A percentile compares a stretch with the other conserved stretches of the same genome.
Evolutionary conservation across 2,329 filamentous ascomycete species (phyloP).

Genomic region (Graphiopsis chlorocephala): DNA sequence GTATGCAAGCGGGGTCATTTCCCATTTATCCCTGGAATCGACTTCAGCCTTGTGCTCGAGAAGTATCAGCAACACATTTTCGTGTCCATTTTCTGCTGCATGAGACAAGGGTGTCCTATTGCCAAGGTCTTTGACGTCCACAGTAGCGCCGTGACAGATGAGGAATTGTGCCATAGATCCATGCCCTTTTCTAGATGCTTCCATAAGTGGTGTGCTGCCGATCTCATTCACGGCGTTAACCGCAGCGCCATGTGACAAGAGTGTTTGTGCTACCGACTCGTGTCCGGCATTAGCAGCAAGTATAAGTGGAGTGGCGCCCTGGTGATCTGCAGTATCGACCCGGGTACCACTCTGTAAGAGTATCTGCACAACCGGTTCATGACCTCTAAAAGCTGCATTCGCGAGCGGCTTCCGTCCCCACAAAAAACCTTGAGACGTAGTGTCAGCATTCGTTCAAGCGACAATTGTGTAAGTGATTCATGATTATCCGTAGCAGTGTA

Average conservation of each 20-base stretch:
- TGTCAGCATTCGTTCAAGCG: neutral
- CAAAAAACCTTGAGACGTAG: too few species aligned
- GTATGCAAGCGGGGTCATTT: too few species aligned
- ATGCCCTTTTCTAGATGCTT: fast-evolving
- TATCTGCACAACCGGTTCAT: neutral
- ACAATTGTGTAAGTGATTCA: neutral
- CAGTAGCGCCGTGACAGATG: too few species aligned
- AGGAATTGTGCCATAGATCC: neutral
- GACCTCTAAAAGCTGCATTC: neutral
- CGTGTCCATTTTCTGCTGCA: too few species aligned
- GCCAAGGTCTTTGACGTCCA: too few species aligned
- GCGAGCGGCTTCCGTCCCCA: too few species aligned
- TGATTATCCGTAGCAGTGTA: neutral
- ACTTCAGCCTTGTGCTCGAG: too few species aligned
- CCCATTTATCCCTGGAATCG: too few species aligned
- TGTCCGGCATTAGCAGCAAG: neutral
- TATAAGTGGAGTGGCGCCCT: neutral
- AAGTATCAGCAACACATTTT: too few species aligned
- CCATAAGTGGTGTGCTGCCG: neutral
- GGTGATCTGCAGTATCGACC: too few species aligned
- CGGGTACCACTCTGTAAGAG: neutral
- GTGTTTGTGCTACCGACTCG: neutral
- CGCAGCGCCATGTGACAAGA: neutral
- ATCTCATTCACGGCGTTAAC: fast-evolving
- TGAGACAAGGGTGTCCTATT: too few species aligned